phyloP scores from a whole-genome alignment of 2,329 filamentous ascomycete genomes.

The Dothideomycetes sp. region DNA sequence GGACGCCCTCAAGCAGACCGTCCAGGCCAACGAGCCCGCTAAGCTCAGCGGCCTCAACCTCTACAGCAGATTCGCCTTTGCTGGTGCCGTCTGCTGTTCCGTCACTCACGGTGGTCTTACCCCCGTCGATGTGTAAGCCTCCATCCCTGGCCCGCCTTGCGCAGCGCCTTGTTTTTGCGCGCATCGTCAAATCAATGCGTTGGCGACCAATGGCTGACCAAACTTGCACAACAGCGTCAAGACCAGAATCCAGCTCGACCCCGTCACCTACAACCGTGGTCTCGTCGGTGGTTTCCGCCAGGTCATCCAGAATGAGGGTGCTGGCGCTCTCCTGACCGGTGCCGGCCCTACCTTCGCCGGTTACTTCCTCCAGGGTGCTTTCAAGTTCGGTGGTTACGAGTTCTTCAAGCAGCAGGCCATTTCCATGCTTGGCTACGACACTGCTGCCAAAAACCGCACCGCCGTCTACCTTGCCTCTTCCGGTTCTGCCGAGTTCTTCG shows the following conservation, averaged over 20 bases:
- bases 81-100: slow-evolving; percentile 95
- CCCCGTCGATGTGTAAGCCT: slow-evolving; percentile 98
- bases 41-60: slow-evolving; percentile 59
- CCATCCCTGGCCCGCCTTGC: not conserved
- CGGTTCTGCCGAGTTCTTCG: slow-evolving; percentile 55
- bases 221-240: slow-evolving; percentile 61
- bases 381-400: slow-evolving; percentile 94
- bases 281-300: slow-evolving; percentile 79
- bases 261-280: slow-evolving; percentile 78
- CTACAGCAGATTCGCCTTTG: slow-evolving; percentile 94
- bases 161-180: not conserved
- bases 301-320: slow-evolving; percentile 75
- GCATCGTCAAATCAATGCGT: not conserved
- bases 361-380: slow-evolving; percentile 88
- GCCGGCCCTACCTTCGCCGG: slow-evolving; percentile 77
- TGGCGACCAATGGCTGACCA: slow-evolving; percentile 14
- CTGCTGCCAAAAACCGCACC: slow-evolving; percentile 66
- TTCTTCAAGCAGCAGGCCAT: slow-evolving; percentile 93
- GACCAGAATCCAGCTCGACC: slow-evolving; percentile 91
- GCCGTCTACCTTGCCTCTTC: slow-evolving; percentile 66
- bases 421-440: slow-evolving; percentile 68
- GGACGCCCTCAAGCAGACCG: slow-evolving; percentile 42
- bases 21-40: slow-evolving; percentile 38
- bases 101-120: slow-evolving; percentile 95
- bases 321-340: slow-evolving; percentile 76